Evolutionary conservation across 2,329 filamentous ascomycete species (phyloP), one percentile per base, ranked within the genome.

Genomic region (Neopestalotiopsis sp.): DNA sequence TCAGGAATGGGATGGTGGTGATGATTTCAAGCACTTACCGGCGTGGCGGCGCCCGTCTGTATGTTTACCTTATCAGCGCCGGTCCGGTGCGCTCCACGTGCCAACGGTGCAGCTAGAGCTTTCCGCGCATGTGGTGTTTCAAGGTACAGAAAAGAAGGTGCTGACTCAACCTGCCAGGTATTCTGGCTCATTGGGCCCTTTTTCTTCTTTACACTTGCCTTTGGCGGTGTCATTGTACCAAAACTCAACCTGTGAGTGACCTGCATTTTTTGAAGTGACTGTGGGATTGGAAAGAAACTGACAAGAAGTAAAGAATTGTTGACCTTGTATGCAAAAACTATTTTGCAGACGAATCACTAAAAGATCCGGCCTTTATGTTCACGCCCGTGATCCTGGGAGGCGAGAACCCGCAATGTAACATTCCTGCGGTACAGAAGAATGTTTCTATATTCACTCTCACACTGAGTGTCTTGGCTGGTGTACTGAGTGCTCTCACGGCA

Each of bases 151-250:
- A 52, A 14, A 52, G 34, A 6, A 58, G 64, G 59, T 63, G 66
- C 78, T 81, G 72, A 80, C 71, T 64, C 69, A 68, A 49, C 38
- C 17, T 14, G 14, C 42, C 70, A 93, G 93, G 89, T 97, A 66
- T 93, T 86, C 80, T 98, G 94, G 93, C 85, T 98, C 4, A 80
- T 98, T 7, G 89, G 88, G 0, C 93, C 94, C 0, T 96, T 95
- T 80, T 85, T 92, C 68, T 81, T 97, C 59, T 95, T 94, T 77
- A 94, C 94, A 0, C 84, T 97, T 67, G 94, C 95, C 0, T 95
- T 96, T 79, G 96, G 95, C 40, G 94, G 94, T 68, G 88, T 93
- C 6, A 84, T 96, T 7, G 93, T 98, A 9, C 95, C 95, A 10
- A 96, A 92, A 78, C 85, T 97, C 71, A 97, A 97, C 76, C 82